These are phyloP conservation scores for Gaillardinia entomophila DNA, from an alignment of 805 yeast genomes.

Conservation along the genomic window DNA sequence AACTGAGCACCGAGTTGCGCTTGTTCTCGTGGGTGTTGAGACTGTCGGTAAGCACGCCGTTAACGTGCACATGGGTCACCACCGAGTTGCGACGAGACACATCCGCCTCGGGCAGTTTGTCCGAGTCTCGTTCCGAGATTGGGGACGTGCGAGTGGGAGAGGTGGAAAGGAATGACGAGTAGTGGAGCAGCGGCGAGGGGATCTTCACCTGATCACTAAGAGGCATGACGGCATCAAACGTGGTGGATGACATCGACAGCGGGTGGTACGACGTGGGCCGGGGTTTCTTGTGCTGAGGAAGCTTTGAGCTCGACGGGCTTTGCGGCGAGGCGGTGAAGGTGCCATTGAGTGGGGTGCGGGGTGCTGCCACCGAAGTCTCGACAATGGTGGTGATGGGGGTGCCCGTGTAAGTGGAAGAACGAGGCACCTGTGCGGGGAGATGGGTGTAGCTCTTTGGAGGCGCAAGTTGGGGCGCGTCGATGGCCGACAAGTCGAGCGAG, in stretches of 20 bases:
- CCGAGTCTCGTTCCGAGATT: conserved; percentile 22
- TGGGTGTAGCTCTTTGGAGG: conserved; percentile 8
- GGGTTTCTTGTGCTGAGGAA: conserved; percentile 44
- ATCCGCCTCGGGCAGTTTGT: conserved; percentile 7
- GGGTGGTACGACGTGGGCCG: conserved; percentile 87
- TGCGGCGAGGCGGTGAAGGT: background rate
- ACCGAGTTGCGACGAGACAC: conserved; percentile 31
- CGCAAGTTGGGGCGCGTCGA: conserved; percentile 5
- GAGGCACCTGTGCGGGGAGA: conserved; percentile 8
- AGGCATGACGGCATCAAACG: conserved; percentile 9
- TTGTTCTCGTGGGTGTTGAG: conserved; percentile 22
- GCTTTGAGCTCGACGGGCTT: conserved; percentile 1
- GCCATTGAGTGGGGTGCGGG: conserved; percentile 10
- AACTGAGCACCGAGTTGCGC: conserved; percentile 35
- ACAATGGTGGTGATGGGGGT: conserved; percentile 40
- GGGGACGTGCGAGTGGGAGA: conserved; percentile 32
- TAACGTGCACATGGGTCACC: conserved; percentile 39
- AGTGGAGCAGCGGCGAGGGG: conserved; percentile 25
- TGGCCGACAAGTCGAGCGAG: conserved; percentile 9
- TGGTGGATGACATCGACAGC: conserved; percentile 36
- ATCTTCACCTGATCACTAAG: conserved; percentile 29
- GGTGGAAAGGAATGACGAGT: conserved; percentile 31
- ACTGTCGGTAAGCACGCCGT: conserved; percentile 31
- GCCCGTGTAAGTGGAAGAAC: conserved; percentile 25
- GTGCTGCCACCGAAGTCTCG: conserved; percentile 22